phyloP scores from a whole-genome alignment of 1,284 basidiomycete genomes.

The Xerocomus amazonicus region DNA sequence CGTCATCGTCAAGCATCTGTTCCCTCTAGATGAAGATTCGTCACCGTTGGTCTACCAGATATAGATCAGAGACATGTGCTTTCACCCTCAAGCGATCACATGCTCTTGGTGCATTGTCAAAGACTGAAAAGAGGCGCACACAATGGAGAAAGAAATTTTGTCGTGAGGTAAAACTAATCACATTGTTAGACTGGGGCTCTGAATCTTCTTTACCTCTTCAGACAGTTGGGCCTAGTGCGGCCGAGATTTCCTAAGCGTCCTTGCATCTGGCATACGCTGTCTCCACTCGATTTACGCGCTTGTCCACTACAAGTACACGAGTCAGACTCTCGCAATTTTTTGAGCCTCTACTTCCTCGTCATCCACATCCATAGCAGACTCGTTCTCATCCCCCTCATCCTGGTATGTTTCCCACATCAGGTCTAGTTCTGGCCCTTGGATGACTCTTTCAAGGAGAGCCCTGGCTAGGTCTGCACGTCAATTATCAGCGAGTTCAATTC shows the following conservation, averaged over 20 bases:
- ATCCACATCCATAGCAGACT: slow-evolving; percentile 50
- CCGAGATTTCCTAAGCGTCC: slow-evolving; percentile 17
- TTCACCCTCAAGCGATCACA: slow-evolving; percentile 44
- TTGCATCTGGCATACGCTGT: no score
- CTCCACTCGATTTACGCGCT: no score
- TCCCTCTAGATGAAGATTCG: slow-evolving; percentile 37
- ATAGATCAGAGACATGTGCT: slow-evolving; percentile 53
- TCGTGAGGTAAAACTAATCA: slow-evolving; percentile 31
- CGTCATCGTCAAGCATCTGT: not conserved
- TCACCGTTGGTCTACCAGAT: slow-evolving; percentile 44
- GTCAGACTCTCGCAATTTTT: slow-evolving; percentile 17
- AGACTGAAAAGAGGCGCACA: slow-evolving; percentile 29
- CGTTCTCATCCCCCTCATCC: slow-evolving; percentile 42
- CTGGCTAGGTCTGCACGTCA: slow-evolving; percentile 54
- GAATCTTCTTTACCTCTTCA: slow-evolving; percentile 2
- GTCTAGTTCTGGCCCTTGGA: slow-evolving; percentile 75
- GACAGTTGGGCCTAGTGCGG: slow-evolving; percentile 18
- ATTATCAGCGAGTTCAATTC: slow-evolving; percentile 17
- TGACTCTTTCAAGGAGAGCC: slow-evolving; percentile 66
- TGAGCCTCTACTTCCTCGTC: slow-evolving; percentile 33
- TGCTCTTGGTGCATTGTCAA: slow-evolving; percentile 31
- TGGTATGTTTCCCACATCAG: slow-evolving; percentile 68
- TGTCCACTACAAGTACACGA: no score
- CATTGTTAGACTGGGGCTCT: not conserved
- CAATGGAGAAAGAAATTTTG: slow-evolving; percentile 47